phyloP scores from a whole-genome alignment of 257 asterid species.

The Euphrasia confusa region DNA sequence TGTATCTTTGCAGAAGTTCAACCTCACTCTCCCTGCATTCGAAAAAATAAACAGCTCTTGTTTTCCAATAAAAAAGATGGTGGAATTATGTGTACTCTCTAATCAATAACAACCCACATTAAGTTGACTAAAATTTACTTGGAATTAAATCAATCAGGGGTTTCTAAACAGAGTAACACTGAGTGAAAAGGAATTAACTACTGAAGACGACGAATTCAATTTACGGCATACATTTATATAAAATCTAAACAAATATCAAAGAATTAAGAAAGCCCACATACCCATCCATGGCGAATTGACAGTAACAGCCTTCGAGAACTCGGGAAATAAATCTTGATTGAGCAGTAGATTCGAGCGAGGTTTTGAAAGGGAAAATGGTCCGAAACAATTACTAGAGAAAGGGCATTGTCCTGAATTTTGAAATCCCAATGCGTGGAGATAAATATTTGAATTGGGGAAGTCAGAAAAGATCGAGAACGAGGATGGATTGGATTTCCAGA shows the following conservation, averaged over 20 bases:
- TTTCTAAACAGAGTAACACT: neutral
- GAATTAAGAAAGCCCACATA: conserved; percentile 28
- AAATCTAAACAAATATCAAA: conserved; percentile 21
- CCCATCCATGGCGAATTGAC: conserved; percentile 48
- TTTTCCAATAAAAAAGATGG: conserved; percentile 15
- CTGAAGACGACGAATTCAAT: conserved; percentile 17
- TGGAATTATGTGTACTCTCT: conserved; percentile 2
- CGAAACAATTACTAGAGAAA: conserved; percentile 13
- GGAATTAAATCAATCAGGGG: conserved; percentile 13
- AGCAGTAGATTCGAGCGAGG: conserved; percentile 22
- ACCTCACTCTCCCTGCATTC: conserved; percentile 62
- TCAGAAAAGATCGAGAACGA: neutral
- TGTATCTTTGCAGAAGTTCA: conserved; percentile 76
- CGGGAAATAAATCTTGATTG: conserved; percentile 27
- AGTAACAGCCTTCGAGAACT: conserved; percentile 22
- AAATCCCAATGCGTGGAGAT: conserved; percentile 3
- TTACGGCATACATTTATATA: neutral
- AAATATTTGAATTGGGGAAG: neutral
- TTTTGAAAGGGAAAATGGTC: conserved; percentile 18
- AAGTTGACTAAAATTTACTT: neutral
- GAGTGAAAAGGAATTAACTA: neutral
- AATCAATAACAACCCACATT: conserved; percentile 21
- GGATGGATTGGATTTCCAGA: conserved; percentile 13
- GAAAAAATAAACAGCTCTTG: conserved; percentile 20
- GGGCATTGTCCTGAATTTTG: conserved; percentile 8